A percentile compares a stretch with the other conserved stretches of the same genome.
Conservation (phyloP, 192 early-diverging fungal species). For the Allomyces macrogynus region DNA sequence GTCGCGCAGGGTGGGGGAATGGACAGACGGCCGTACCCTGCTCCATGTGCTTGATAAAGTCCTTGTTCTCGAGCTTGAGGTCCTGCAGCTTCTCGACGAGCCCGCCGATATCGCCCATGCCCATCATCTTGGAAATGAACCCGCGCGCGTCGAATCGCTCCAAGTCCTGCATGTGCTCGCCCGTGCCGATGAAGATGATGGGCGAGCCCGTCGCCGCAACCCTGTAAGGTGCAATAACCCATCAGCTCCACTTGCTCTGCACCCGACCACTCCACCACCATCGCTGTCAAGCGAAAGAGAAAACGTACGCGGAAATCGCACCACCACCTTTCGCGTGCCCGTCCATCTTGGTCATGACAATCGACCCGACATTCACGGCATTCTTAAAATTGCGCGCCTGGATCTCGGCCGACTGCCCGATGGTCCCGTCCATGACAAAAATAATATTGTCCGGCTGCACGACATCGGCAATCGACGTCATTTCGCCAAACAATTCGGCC, state of each 20-base stretch:
- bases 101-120: constrained; percentile 80
- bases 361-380: constrained; percentile 78
- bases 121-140: constrained; percentile 84
- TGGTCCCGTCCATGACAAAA: constrained; percentile 97
- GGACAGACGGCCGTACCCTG: constrained; percentile 19
- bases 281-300: too few relatives aligned
- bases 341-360: constrained; percentile 97
- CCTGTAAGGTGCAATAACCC: constrained; percentile 11
- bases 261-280: not conserved
- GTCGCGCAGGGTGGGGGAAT: not conserved
- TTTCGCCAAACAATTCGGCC: constrained; percentile 81
- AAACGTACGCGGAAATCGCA: constrained; percentile 71
- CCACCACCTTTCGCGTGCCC: constrained; percentile 97
- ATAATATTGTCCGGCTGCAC: constrained; percentile 75
- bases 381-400: constrained; percentile 86
- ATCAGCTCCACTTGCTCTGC: not conserved
- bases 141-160: constrained; percentile 70
- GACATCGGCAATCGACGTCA: constrained; percentile 77
- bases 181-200: constrained; percentile 89
- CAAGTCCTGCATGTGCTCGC: constrained; percentile 90
- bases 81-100: constrained; percentile 79
- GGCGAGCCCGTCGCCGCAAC: constrained; percentile 85
- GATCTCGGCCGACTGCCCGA: constrained; percentile 86
- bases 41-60: constrained; percentile 74
- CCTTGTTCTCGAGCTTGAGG: constrained; percentile 64